Percentiles rank a stretch among this genome's conserved stretches.
Evolutionary conservation across 176 grass and related monocot species (phyloP).

Genomic region (Oryza australiensis): DNA sequence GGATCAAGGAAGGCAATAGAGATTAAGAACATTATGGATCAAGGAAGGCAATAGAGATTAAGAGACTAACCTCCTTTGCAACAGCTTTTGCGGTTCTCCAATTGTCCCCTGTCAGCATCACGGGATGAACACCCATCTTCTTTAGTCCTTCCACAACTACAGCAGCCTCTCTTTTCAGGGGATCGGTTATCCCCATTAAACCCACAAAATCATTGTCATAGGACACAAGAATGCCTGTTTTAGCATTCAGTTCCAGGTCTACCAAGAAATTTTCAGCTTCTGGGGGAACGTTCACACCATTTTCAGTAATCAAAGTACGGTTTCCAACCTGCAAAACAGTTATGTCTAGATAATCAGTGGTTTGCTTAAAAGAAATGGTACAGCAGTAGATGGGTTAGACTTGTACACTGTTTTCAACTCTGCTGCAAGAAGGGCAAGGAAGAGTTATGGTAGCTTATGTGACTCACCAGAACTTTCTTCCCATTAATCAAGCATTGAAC

Average conservation of each 20-base stretch:
- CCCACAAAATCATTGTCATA: constrained; percentile 70
- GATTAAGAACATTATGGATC: constrained; percentile 20
- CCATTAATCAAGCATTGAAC: constrained; percentile 67
- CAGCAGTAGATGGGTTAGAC: background rate
- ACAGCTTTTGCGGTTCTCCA: constrained; percentile 90
- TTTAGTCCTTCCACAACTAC: constrained; percentile 91
- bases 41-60: background rate
- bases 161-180: constrained; percentile 92
- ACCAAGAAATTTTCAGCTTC: constrained; percentile 87
- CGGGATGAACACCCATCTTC: constrained; percentile 87
- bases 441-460: constrained; percentile 9
- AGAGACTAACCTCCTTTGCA: constrained; percentile 69
- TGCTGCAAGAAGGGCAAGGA: background rate
- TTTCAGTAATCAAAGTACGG: constrained; percentile 70
- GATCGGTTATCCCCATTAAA: constrained; percentile 85
- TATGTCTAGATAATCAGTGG: constrained; percentile 2
- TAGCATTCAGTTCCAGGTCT: constrained; percentile 84
- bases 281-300: constrained; percentile 47
- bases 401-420: background rate
- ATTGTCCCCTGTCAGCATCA: constrained; percentile 97
- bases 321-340: constrained; percentile 72
- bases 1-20: background rate
- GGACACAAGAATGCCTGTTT: constrained; percentile 92
- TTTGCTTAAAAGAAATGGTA: constrained; percentile 9
- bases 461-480: constrained; percentile 80